Evolutionary conservation across 305 asterid genomes (phyloP), one percentile per base, ranked within the genome.

Genomic region (Plantago lanceolata): DNA sequence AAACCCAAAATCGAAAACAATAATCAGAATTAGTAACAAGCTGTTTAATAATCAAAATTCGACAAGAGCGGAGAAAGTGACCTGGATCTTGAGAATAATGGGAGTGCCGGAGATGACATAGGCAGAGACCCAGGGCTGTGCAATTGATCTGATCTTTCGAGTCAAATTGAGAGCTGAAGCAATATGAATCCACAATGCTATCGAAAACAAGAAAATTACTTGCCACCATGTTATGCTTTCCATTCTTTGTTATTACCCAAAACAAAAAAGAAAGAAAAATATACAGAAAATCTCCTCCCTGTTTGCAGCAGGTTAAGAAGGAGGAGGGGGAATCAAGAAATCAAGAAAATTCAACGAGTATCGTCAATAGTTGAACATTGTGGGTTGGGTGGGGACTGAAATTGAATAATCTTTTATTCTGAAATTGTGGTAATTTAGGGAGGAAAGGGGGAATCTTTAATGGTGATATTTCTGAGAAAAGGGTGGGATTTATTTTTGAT

Each of bases 81-180:
- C 97, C 97, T 93, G 96, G 78, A 93, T 93, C 78, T 72, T 77
- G 69, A 87, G 78, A 61, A 85, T 75, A 76, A 75, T 66, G 76
- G 96, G 90, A 48, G 87, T 83, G 73, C 72, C 85, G 35, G 90
- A 76, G 4, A 72, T 1, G 18, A 93, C 95, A 62, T 62, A 75
- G 59, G 21, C 73, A 69, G 77, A 73, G 20, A 86, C 93, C 95
- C 94, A 86, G 61, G 95, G 89, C 67, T 87, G 94, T 48, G 86
- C 71, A 3, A 77, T 61, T 74, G 96, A 90, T 93, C 99, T 83
- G 85, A 84, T 68, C 76, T 74, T 84, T 62, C 57, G 78, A 60
- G 95, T 93, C 37, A 90, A 59, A 52, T 90, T 82, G 21, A 89
- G 49, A 55, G 76, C 53, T 57, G 97, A 85, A 71, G 99, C 85